Conservation (phyloP, 139 green algal genomes). For the Tetradesmus obliquus region DNA sequence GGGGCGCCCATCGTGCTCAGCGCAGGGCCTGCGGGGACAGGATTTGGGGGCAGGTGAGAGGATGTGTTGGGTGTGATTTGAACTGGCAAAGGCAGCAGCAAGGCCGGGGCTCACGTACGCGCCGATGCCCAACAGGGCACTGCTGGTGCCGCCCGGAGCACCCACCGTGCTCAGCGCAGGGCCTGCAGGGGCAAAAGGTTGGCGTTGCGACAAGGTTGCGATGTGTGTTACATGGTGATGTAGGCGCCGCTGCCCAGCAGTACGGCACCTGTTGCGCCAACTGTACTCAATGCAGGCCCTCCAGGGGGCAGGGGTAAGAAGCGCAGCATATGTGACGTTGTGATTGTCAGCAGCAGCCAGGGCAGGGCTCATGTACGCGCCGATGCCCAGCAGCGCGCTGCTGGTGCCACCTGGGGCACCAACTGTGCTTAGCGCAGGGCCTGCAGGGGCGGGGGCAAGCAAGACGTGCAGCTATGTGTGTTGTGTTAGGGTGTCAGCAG, state of each 20-base stretch:
- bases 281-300: slow-evolving; percentile 83
- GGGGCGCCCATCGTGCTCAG: slow-evolving; percentile 54
- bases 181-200: background rate
- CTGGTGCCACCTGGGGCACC: slow-evolving; percentile 87
- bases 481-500: slow-evolving; percentile 57
- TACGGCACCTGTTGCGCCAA: slow-evolving; percentile 86
- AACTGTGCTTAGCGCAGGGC: slow-evolving; percentile 88
- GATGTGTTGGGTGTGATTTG: no score
- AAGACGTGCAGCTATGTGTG: no score
- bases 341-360: slow-evolving; percentile 75
- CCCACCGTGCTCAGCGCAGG: slow-evolving; percentile 91
- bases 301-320: no score
- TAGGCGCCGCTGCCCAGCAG: slow-evolving; percentile 89
- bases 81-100: no score
- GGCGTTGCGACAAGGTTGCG: no score
- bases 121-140: slow-evolving; percentile 64
- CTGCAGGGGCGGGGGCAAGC: background rate
- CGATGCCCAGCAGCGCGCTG: slow-evolving; percentile 80
- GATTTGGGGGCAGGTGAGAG: no score
- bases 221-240: slow-evolving; percentile 74
- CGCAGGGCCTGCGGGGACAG: no score
- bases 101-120: no score
- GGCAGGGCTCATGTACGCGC: slow-evolving; percentile 90
- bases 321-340: no score
- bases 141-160: slow-evolving; percentile 82